A percentile compares a stretch with the other conserved stretches of the same genome.
These are phyloP conservation scores for Eutypa lata DNA, from an alignment of 2,329 filamentous ascomycete species.

Conservation along the genomic window DNA sequence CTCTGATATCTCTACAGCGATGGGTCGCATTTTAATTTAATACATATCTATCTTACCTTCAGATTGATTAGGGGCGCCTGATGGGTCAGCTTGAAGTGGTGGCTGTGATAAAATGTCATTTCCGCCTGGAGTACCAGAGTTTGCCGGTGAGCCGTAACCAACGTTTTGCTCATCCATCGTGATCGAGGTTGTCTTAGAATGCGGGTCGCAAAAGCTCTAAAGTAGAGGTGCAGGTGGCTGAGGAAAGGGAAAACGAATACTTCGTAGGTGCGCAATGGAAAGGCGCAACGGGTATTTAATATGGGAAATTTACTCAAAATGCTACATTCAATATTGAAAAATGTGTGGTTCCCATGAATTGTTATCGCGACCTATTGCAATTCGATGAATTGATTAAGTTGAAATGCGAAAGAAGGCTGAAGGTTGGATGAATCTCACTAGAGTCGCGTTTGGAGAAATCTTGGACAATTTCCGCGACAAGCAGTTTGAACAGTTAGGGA, in stretches of 20 bases:
- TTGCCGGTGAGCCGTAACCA: conserved; percentile 56
- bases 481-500: too few relatives aligned
- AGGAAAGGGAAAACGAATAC: not conserved
- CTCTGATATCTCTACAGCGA: not conserved
- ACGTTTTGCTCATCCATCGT: conserved; percentile 58
- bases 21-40: not conserved
- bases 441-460: conserved; percentile 1
- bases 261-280: not conserved
- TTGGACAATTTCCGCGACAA: not conserved
- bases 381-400: not conserved
- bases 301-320: too few relatives aligned
- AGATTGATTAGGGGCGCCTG: conserved; percentile 31
- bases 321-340: too few relatives aligned
- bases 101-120: conserved; percentile 57
- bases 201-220: not conserved
- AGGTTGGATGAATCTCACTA: not conserved
- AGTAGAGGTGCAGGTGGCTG: not conserved
- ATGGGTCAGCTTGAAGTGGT: conserved; percentile 43
- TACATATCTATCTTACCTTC: conserved; percentile 44
- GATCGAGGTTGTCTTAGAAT: conserved; percentile 14
- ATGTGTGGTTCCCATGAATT: too few relatives aligned
- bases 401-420: not conserved
- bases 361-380: too few relatives aligned
- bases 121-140: conserved; percentile 53
- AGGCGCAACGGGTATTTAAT: too few relatives aligned